phyloP scores from a whole-genome alignment of 306 rosid species.

The Sophora flavescens region DNA sequence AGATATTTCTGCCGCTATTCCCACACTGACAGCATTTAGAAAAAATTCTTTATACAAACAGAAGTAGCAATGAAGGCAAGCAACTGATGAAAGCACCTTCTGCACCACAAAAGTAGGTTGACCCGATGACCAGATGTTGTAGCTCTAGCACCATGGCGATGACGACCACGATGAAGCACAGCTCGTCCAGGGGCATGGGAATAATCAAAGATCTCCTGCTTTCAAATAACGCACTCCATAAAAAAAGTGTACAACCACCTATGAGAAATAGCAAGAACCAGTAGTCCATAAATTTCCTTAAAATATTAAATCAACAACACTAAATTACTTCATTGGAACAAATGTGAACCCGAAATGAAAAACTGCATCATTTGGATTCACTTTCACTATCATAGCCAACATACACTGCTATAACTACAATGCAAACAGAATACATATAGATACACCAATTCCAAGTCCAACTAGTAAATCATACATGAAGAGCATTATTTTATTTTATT shows the following conservation, averaged over 20 bases:
- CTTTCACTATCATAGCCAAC: constrained; percentile 36
- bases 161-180: constrained; percentile 74
- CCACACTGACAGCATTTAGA: constrained; percentile 3
- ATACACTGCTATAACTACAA: constrained; percentile 15
- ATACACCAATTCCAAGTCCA: constrained; percentile 6
- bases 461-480: constrained; percentile 21
- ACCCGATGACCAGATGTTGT: constrained; percentile 65
- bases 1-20: not conserved
- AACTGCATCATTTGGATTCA: constrained; percentile 33
- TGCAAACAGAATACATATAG: constrained; percentile 12
- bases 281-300: constrained; percentile 44
- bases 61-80: constrained; percentile 26
- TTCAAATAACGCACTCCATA: constrained; percentile 55
- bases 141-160: constrained; percentile 73
- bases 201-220: constrained; percentile 67
- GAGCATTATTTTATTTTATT: not conserved
- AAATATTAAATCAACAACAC: constrained; percentile 29
- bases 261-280: constrained; percentile 46
- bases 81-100: constrained; percentile 56
- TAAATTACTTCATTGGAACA: constrained; percentile 31
- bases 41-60: not conserved
- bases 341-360: constrained; percentile 34
- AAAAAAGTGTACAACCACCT: constrained; percentile 55
- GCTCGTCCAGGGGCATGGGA: constrained; percentile 64
- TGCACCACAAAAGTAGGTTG: constrained; percentile 68